A percentile compares a stretch with the other conserved stretches of the same genome.
phyloP scores from a whole-genome alignment of 805 yeast genomes.

The Lipomyces chichibuensis region DNA sequence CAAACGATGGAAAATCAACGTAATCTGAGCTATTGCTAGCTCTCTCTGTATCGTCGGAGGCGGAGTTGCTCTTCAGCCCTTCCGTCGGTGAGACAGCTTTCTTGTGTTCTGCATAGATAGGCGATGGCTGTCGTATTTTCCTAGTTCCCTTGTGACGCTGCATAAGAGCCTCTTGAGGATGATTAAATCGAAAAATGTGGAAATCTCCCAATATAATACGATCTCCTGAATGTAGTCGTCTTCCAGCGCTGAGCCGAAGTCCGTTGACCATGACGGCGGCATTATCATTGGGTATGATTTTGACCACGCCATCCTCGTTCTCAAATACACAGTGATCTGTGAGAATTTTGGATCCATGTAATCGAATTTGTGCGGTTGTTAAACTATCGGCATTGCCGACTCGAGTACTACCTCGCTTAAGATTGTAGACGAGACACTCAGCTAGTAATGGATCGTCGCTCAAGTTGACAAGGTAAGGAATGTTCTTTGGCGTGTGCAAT shows the following conservation, averaged over 20 bases:
- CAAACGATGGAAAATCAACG: constrained; percentile 21
- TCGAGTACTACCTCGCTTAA: constrained; percentile 37
- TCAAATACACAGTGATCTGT: constrained; percentile 36
- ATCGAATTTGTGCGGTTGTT: constrained; percentile 36
- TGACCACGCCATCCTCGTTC: constrained; percentile 32
- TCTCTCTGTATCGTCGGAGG: constrained; percentile 21
- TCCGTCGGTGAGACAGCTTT: constrained; percentile 1
- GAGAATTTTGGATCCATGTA: constrained; percentile 36
- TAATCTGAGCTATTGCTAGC: constrained; percentile 22
- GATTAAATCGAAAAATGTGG: constrained; percentile 39
- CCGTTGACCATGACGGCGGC: constrained; percentile 39
- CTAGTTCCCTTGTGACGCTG: constrained; percentile 12
- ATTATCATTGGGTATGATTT: constrained; percentile 29
- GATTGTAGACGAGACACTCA: constrained; percentile 41
- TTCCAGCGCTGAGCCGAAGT: constrained; percentile 20
- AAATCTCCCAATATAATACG: constrained; percentile 37
- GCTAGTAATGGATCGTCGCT: constrained; percentile 39
- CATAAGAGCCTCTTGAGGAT: constrained; percentile 32
- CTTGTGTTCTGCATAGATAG: constrained; percentile 5
- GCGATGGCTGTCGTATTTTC: background rate
- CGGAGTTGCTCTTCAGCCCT: constrained; percentile 8
- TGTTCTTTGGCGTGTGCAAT: constrained; percentile 38
- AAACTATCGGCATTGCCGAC: constrained; percentile 38
- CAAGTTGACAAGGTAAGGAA: constrained; percentile 40
- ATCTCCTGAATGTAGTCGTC: constrained; percentile 37